phyloP scores from a whole-genome alignment of 2,329 filamentous ascomycete genomes.

The Alternaria arborescens region DNA sequence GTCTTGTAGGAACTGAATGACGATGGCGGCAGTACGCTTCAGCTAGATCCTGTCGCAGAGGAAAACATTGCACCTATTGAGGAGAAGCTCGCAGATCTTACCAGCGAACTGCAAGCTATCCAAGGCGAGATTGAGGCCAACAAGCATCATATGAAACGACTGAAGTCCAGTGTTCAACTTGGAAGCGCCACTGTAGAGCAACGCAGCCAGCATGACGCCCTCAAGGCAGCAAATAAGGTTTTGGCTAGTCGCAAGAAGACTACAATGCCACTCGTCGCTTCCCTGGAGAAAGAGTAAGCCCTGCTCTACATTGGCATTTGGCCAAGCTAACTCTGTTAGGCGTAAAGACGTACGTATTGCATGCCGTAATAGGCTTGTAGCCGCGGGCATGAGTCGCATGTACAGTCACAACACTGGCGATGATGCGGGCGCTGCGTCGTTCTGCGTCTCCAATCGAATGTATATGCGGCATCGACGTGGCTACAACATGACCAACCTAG shows the following conservation, averaged over 20 bases:
- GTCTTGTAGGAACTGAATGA: slow-evolving; percentile 13
- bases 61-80: slow-evolving; percentile 6
- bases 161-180: background rate
- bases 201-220: background rate
- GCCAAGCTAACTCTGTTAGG: background rate
- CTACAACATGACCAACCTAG: background rate
- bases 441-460: slow-evolving; percentile 30
- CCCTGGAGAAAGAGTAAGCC: slow-evolving; percentile 6
- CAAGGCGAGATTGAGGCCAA: background rate
- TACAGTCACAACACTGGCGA: slow-evolving; percentile 24
- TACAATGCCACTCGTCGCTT: background rate
- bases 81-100: background rate
- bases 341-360: slow-evolving; percentile 11
- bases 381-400: slow-evolving; percentile 5
- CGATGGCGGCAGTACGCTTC: slow-evolving; percentile 7
- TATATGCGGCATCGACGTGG: slow-evolving; percentile 27
- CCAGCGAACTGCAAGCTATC: background rate
- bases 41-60: slow-evolving; percentile 3
- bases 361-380: slow-evolving; percentile 22
- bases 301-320: background rate
- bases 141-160: background rate
- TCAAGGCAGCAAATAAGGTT: slow-evolving; percentile 5
- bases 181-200: background rate
- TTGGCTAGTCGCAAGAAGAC: slow-evolving; percentile 1
- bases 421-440: slow-evolving; percentile 15